Evolutionary conservation across 495 filamentous ascomycete species (phyloP).

Genomic region (Baudoinia panamericana): DNA sequence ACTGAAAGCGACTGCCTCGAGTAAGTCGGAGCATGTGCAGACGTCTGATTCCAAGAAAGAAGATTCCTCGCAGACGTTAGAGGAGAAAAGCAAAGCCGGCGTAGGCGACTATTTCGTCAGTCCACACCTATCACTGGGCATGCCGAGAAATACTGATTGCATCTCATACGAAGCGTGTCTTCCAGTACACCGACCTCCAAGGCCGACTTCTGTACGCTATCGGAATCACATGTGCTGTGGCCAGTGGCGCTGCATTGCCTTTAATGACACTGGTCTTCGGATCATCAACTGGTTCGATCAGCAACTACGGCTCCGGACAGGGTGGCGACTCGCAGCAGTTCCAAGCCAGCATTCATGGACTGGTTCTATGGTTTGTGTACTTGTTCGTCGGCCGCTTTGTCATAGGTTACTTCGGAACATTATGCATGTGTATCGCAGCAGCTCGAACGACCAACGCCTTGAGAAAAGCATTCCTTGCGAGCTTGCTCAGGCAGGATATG

Average conservation of each 20-base stretch:
- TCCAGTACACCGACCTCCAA: conserved; percentile 15
- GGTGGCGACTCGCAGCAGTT: conserved; percentile 4
- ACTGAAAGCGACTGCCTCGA: no score
- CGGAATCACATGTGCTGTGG: conserved; percentile 7
- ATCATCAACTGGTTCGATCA: conserved; percentile 11
- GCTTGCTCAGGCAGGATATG: conserved; percentile 13
- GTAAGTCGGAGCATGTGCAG: no score
- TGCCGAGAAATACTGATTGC: background rate
- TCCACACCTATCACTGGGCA: background rate
- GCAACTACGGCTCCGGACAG: conserved; percentile 1
- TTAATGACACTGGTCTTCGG: conserved; percentile 24
- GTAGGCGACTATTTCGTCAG: conserved; percentile 17
- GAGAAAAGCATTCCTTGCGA: conserved; percentile 9
- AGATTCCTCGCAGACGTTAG: background rate
- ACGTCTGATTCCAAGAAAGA: background rate
- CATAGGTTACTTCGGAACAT: conserved; percentile 15
- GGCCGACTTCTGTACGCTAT: conserved; percentile 13
- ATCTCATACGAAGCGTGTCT: conserved; percentile 23
- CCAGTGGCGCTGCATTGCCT: conserved; percentile 16
- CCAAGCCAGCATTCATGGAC: conserved; percentile 1
- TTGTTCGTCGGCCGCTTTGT: conserved; percentile 20
- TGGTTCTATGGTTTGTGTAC: conserved; percentile 23
- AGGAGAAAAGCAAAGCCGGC: conserved; percentile 2
- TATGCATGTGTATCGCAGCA: conserved; percentile 15
- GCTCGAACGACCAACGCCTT: conserved; percentile 8